A percentile compares a stretch with the other conserved stretches of the same genome.
Conservation (phyloP, 2,329 filamentous ascomycete genomes). For the Pseudocercospora pini-densiflorae region DNA sequence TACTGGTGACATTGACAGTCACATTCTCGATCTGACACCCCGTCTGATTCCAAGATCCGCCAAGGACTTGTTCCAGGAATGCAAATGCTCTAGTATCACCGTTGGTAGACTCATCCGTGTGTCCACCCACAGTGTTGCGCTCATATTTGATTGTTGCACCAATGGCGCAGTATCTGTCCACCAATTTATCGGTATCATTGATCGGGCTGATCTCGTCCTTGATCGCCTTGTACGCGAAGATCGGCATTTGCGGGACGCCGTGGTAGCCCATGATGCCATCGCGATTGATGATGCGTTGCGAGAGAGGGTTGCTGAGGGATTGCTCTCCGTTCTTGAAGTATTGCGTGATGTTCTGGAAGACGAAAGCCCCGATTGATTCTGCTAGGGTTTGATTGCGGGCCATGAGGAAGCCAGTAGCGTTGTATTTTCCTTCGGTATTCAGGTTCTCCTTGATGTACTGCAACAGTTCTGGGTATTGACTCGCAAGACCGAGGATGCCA, state of each 20-base stretch:
- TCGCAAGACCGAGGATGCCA: conserved; percentile 41
- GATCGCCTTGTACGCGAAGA: conserved; percentile 58
- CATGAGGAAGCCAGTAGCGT: conserved; percentile 43
- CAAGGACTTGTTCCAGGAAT: conserved; percentile 33
- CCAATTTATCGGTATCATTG: conserved; percentile 50
- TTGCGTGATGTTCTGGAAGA: conserved; percentile 43
- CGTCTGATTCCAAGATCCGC: conserved; percentile 29
- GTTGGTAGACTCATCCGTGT: conserved; percentile 43
- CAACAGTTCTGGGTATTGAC: conserved; percentile 41
- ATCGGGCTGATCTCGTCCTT: conserved; percentile 52
- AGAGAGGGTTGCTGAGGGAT: conserved; percentile 30
- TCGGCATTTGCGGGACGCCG: conserved; percentile 52
- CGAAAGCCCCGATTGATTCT: conserved; percentile 37
- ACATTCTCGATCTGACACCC: conserved; percentile 37
- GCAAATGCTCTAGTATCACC: conserved; percentile 41
- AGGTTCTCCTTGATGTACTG: conserved; percentile 37
- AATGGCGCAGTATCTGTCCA: conserved; percentile 47
- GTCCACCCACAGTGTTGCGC: conserved; percentile 50
- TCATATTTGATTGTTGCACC: conserved; percentile 52
- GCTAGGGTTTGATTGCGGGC: conserved; percentile 33
- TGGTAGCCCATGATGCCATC: conserved; percentile 45
- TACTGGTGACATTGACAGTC: conserved; percentile 20
- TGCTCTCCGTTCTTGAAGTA: conserved; percentile 49
- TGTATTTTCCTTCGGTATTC: conserved; percentile 37
- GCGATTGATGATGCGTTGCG: conserved; percentile 36